Base-by-base conservation (phyloP, 2,329 filamentous ascomycete species). In the Stagonosporopsis tanaceti region DNA sequence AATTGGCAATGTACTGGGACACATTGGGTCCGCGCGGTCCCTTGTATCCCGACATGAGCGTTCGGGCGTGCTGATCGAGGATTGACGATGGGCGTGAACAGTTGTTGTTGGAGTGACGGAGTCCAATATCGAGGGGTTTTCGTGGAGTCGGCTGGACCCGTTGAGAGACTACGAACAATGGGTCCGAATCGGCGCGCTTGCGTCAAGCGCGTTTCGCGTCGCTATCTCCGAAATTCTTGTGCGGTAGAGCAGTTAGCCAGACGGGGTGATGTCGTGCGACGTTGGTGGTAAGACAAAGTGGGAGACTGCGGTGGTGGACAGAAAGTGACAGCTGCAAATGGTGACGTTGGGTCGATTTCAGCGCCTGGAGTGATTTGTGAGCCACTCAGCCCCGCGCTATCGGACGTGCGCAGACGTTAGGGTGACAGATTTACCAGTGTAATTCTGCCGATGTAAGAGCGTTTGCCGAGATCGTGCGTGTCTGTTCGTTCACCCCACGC, bases 21-120 rank as follows among this genome's bases (percentile, higher is more conserved):
- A 97, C 91, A 77, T 96, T 96, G 72, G 91, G 89, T 68, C 86
- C 90, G 73, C 90, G 88, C 61, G 92, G 89, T 72, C 88, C 89
- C 77, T 85, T 88, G 84, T 87, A 93, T 75, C 82, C 85, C 76
- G 91, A 87, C 90, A 93, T 93, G 70, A 50, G 61, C 60, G 52
- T 25, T 60, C 57, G 51, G 32, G 50, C 32, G 25, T 44, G 47
- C 42, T 57, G 50, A 42, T 32, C 30, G 41, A 53, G 51, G 41
- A 25, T 53, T 30, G 55, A 41, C 27, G 61, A 52, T 41, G 17
- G 54, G 41, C 35, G 55, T 58, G 47, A 50, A 60, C 50, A 48
- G 37, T 12, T 47, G 28, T 51, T 39, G 63, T 61, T 48, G 40
- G 50, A 53, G 53, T 39, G 42, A 55, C 55, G 63, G 61, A 57